Conservation (phyloP, 345 rosid species). For the Microcos paniculata region DNA sequence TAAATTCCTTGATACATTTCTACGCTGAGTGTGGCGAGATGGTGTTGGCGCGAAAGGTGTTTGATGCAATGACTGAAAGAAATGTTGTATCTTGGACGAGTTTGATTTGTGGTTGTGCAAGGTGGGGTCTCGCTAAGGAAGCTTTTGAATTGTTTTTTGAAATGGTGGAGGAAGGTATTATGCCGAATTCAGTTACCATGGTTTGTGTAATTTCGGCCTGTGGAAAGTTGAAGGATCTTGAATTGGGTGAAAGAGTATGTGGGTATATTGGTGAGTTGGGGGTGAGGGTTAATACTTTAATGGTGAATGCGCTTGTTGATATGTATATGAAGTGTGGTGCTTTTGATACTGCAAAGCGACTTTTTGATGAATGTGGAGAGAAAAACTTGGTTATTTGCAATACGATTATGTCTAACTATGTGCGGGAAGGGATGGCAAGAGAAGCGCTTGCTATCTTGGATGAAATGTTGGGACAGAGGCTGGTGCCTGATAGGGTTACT, state of each 20-base stretch:
- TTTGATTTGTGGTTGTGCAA: slow-evolving; percentile 51
- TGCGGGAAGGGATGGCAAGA: slow-evolving; percentile 33
- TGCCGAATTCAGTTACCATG: slow-evolving; percentile 50
- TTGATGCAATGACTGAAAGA: slow-evolving; percentile 48
- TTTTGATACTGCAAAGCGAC: slow-evolving; percentile 36
- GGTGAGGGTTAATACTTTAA: slow-evolving; percentile 33
- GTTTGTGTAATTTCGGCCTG: slow-evolving; percentile 52
- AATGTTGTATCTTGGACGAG: slow-evolving; percentile 65
- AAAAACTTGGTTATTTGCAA: slow-evolving; percentile 50
- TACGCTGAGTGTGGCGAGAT: slow-evolving; percentile 42
- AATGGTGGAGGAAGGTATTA: slow-evolving; percentile 44
- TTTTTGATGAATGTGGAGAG: slow-evolving; percentile 40
- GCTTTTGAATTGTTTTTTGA: slow-evolving; percentile 48
- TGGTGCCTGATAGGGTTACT: slow-evolving; percentile 48
- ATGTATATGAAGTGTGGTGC: slow-evolving; percentile 61
- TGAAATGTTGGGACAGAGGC: slow-evolving; percentile 31
- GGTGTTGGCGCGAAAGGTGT: slow-evolving; percentile 37
- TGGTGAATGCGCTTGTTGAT: slow-evolving; percentile 57
- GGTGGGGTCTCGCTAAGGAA: slow-evolving; percentile 33
- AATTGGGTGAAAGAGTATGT: slow-evolving; percentile 36
- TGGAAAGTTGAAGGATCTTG: slow-evolving; percentile 50
- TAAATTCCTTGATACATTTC: slow-evolving; percentile 47
- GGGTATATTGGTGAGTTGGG: slow-evolving; percentile 29
- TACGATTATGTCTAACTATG: slow-evolving; percentile 52
- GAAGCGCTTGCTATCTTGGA: slow-evolving; percentile 43